These are phyloP conservation scores for Wolfiporia cocos DNA, from an alignment of 1,284 basidiomycete genomes.

Conservation along the genomic window DNA sequence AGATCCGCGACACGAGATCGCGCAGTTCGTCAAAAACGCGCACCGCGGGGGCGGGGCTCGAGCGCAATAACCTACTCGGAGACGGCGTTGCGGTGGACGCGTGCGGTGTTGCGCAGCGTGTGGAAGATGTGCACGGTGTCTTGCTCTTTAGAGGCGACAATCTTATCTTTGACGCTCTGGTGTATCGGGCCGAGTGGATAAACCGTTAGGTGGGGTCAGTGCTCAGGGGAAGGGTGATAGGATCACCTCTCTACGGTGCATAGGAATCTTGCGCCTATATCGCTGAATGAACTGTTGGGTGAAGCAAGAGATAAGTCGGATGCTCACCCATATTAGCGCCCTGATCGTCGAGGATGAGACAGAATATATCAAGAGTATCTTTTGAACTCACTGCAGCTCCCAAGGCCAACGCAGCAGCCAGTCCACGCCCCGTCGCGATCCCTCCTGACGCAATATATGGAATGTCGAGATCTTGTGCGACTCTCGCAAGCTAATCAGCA, in stretches of 20 bases:
- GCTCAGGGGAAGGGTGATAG: neutral
- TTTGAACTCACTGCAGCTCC: conserved; percentile 68
- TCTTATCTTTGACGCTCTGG: conserved; percentile 86
- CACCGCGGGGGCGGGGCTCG: conserved; percentile 79
- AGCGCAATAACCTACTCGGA: conserved; percentile 77
- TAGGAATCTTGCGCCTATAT: conserved; percentile 79
- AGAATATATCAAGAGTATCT: conserved; percentile 22
- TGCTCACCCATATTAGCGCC: conserved; percentile 80
- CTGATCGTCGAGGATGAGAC: conserved; percentile 25
- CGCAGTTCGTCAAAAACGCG: conserved; percentile 84
- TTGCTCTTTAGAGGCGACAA: conserved; percentile 76
- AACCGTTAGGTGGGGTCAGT: neutral
- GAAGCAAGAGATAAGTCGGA: conserved; percentile 4
- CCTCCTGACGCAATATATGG: conserved; percentile 92
- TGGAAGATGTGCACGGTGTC: conserved; percentile 91
- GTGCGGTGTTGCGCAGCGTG: conserved; percentile 79
- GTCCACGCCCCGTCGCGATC: conserved; percentile 75
- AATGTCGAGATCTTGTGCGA: conserved; percentile 77
- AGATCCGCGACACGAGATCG: conserved; percentile 82
- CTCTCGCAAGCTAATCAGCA: conserved; percentile 71
- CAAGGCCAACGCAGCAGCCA: conserved; percentile 78
- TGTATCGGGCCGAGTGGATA: conserved; percentile 68
- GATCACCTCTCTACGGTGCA: conserved; percentile 67
- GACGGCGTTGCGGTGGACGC: conserved; percentile 86
- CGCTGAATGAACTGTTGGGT: neutral